A percentile compares a stretch with the other conserved stretches of the same genome.
These are phyloP conservation scores for Ophiostoma pallidulum DNA, from an alignment of 2,329 filamentous ascomycete species.

Conservation along the genomic window DNA sequence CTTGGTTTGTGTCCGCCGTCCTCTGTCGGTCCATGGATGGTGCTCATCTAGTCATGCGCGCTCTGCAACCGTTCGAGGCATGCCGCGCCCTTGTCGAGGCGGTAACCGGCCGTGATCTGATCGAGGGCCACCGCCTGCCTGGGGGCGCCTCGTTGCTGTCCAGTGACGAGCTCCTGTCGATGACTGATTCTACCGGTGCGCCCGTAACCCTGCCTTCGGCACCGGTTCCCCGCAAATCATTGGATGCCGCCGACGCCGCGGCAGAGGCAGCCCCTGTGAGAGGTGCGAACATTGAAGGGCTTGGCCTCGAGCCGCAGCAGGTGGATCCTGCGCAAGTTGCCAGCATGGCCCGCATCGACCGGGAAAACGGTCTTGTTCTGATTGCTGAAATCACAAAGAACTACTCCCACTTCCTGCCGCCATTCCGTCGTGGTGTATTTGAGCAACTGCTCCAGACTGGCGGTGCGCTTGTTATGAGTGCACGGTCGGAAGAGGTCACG, in stretches of 20 bases:
- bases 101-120: constrained; percentile 36
- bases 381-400: constrained; percentile 44
- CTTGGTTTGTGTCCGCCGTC: constrained; percentile 53
- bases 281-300: constrained; percentile 20
- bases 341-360: constrained; percentile 42
- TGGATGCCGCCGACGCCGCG: background rate
- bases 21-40: constrained; percentile 45
- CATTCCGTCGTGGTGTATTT: constrained; percentile 32
- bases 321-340: constrained; percentile 34
- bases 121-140: constrained; percentile 17
- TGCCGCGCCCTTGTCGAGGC: constrained; percentile 36
- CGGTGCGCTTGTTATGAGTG: constrained; percentile 31
- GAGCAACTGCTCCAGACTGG: constrained; percentile 42
- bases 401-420: constrained; percentile 31
- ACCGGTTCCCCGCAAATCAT: background rate
- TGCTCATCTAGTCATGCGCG: constrained; percentile 33
- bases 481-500: constrained; percentile 15
- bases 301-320: constrained; percentile 38
- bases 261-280: background rate
- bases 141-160: constrained; percentile 2
- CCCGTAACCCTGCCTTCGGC: background rate
- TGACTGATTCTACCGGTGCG: constrained; percentile 5
- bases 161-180: constrained; percentile 1
- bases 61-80: constrained; percentile 34
- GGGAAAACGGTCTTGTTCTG: constrained; percentile 53